Evolutionary conservation across 1,284 basidiomycete genomes (phyloP).

Genomic region (Ustilago crameri): DNA sequence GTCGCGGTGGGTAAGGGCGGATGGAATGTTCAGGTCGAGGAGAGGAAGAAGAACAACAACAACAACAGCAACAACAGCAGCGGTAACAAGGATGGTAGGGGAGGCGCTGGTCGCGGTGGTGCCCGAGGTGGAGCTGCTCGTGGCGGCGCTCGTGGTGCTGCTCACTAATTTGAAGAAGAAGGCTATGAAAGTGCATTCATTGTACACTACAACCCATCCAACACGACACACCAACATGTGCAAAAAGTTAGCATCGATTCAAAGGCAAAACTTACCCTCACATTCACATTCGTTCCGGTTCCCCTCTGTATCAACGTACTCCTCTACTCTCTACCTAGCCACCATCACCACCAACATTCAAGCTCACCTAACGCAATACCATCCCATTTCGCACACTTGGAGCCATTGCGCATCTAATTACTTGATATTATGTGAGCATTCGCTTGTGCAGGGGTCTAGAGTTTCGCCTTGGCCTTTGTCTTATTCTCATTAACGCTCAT

Average conservation of each 20-base stretch:
- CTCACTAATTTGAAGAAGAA: constrained; percentile 11
- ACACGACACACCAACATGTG: background rate
- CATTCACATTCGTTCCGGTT: no score
- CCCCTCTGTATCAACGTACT: no score
- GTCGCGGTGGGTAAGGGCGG: constrained; percentile 76
- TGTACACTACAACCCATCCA: constrained; percentile 2
- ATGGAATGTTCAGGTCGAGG: constrained; percentile 81
- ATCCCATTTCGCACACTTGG: no score
- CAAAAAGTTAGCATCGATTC: no score
- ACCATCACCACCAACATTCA: no score
- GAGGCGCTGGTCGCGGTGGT: constrained; percentile 15
- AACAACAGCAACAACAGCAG: constrained; percentile 68
- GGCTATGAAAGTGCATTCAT: background rate
- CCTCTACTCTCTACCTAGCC: no score
- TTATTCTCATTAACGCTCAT: constrained; percentile 40
- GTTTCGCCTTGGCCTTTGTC: constrained; percentile 23
- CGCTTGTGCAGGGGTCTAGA: no score
- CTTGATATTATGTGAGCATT: no score
- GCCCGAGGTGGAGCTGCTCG: constrained; percentile 17
- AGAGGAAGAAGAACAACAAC: constrained; percentile 82
- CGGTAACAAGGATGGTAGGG: constrained; percentile 1
- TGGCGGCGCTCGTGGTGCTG: constrained; percentile 10
- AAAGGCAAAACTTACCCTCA: no score
- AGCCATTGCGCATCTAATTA: no score
- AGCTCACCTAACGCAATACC: no score